Conservation (phyloP, 1,284 basidiomycete genomes). For the Marasmius sp. region DNA sequence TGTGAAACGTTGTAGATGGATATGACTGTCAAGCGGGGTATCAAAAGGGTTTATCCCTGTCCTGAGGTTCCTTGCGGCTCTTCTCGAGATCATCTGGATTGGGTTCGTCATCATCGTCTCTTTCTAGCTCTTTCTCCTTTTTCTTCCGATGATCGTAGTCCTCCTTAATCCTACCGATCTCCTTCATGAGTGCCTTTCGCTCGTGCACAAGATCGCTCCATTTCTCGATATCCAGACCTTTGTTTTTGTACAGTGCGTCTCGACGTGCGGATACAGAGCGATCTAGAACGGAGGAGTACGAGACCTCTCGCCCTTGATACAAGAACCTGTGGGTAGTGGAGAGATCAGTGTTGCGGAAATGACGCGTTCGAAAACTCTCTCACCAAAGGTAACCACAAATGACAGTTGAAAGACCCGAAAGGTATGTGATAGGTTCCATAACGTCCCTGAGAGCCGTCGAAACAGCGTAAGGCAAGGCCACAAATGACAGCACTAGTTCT, state of each 20-base stretch:
- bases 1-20: no score
- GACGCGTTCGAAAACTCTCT: conserved; percentile 3
- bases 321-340: conserved; percentile 41
- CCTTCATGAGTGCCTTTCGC: conserved; percentile 45
- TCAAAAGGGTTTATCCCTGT: no score
- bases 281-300: conserved; percentile 61
- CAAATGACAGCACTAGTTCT: conserved; percentile 11
- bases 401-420: conserved; percentile 60
- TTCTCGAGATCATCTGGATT: no score
- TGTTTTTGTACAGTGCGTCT: conserved; percentile 53
- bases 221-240: conserved; percentile 62
- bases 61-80: no score
- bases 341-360: neutral
- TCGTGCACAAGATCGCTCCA: conserved; percentile 60
- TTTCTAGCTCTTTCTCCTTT: conserved; percentile 13
- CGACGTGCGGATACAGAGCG: conserved; percentile 58
- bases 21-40: no score
- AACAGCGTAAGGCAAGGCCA: neutral
- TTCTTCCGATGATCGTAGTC: conserved; percentile 57
- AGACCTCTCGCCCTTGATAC: conserved; percentile 69
- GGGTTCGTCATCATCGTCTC: conserved; percentile 7
- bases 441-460: conserved; percentile 46
- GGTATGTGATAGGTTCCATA: conserved; percentile 70
- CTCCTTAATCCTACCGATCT: conserved; percentile 59
- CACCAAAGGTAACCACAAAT: conserved; percentile 61